phyloP scores from a whole-genome alignment of 108 stramenopile genomes.

The Cyclotella choctawhatcheeana region DNA sequence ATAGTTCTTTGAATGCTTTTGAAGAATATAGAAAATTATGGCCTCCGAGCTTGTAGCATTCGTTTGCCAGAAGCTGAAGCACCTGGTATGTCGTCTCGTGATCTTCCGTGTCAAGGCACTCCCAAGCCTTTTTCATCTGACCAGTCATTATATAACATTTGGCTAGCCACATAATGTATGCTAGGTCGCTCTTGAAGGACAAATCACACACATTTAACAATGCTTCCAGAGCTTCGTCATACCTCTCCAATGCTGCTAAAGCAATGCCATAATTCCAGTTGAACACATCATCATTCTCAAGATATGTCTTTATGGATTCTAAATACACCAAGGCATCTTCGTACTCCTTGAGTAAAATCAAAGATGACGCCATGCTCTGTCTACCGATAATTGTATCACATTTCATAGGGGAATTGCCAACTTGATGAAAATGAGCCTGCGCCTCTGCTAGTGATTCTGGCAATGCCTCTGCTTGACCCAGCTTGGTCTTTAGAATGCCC shows the following conservation, averaged over 20 bases:
- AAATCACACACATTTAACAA: constrained; percentile 74
- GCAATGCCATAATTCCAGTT: constrained; percentile 90
- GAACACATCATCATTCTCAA: constrained; percentile 86
- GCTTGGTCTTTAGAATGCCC: constrained; percentile 72
- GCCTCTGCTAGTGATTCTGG: constrained; percentile 60
- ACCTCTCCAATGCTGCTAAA: constrained; percentile 52
- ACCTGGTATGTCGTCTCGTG: constrained; percentile 64
- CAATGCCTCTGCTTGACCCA: constrained; percentile 62
- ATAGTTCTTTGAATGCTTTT: constrained; percentile 74
- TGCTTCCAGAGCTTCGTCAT: constrained; percentile 61
- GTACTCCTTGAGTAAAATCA: constrained; percentile 73
- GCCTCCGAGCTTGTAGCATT: constrained; percentile 74
- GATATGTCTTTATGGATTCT: constrained; percentile 51
- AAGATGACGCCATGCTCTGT: constrained; percentile 89
- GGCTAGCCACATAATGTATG: constrained; percentile 78
- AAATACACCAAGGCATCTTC: constrained; percentile 27
- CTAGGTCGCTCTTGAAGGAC: constrained; percentile 66
- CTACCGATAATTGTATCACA: constrained; percentile 91
- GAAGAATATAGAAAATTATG: constrained; percentile 76
- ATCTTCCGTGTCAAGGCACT: constrained; percentile 79
- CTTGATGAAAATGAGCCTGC: constrained; percentile 76
- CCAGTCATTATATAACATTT: constrained; percentile 85
- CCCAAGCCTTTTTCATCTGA: constrained; percentile 83
- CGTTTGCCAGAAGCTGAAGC: constrained; percentile 87
- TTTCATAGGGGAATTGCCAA: constrained; percentile 79